Conservation (phyloP, 768 basidiomycete species). For the Lentinus brumalis region DNA sequence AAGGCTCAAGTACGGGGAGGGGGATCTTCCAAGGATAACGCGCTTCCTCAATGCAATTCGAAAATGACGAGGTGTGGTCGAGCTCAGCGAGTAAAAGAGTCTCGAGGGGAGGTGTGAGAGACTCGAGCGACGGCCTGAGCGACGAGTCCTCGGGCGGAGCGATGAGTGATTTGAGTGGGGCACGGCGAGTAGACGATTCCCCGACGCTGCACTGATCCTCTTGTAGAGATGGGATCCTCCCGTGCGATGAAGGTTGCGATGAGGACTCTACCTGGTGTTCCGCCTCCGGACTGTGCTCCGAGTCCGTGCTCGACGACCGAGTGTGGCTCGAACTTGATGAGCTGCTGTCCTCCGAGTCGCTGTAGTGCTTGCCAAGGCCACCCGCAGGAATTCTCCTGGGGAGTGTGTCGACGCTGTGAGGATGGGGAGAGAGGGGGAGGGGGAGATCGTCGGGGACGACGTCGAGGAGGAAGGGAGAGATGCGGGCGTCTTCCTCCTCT, state of each 20-base stretch:
- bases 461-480: not conserved
- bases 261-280: constrained; percentile 1
- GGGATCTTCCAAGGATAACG: not conserved
- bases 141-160: constrained; percentile 6
- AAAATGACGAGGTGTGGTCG: not conserved
- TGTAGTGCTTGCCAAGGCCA: constrained; percentile 5
- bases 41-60: not conserved
- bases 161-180: constrained; percentile 5
- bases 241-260: not conserved
- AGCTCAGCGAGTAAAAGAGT: not conserved
- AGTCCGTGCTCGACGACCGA: not conserved
- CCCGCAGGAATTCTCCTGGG: constrained; percentile 6
- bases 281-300: not conserved
- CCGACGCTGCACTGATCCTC: not conserved
- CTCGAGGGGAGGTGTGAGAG: constrained; percentile 13
- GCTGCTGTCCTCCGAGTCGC: constrained; percentile 3
- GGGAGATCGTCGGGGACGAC: constrained; percentile 3
- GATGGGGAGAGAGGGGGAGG: constrained; percentile 7
- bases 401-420: constrained; percentile 11
- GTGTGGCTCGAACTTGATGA: constrained; percentile 2
- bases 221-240: not conserved
- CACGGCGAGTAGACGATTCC: not conserved
- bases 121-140: constrained; percentile 3
- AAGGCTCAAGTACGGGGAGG: constrained; percentile 8
- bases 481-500: not conserved